Conservation (phyloP, 139 green algal species). For the Auxenochlorella pyrenoidosa region DNA sequence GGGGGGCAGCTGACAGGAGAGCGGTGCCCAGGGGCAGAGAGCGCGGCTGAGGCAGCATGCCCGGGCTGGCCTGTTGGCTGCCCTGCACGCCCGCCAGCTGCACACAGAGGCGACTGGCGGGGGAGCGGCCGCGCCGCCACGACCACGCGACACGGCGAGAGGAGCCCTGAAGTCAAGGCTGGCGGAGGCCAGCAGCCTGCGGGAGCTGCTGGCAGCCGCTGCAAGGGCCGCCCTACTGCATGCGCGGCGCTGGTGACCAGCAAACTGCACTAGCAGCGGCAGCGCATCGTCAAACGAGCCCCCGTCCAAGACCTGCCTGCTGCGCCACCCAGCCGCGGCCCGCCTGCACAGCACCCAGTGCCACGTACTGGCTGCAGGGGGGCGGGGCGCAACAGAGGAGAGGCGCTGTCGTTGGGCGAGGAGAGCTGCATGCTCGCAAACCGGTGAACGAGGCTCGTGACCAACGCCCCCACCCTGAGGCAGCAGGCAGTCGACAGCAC, state of each 20-base stretch:
- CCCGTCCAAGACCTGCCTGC: constrained; percentile 23
- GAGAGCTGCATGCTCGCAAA: not conserved
- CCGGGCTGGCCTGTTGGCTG: constrained; percentile 67
- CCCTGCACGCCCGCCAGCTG: constrained; percentile 46
- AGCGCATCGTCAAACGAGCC: not conserved
- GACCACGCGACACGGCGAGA: not conserved
- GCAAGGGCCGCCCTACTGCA: no score
- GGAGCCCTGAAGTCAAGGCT: not conserved
- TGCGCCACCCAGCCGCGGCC: constrained; percentile 68
- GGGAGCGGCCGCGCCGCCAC: no score
- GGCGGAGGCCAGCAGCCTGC: not conserved
- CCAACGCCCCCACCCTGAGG: no score
- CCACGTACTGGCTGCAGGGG: constrained; percentile 75
- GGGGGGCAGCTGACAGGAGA: no score
- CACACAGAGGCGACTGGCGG: not conserved
- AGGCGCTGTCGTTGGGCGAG: no score
- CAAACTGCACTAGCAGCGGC: not conserved
- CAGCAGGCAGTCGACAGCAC: not conserved
- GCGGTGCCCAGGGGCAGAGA: no score
- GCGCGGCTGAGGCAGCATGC: constrained; percentile 79
- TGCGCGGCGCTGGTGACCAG: no score
- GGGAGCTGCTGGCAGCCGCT: no score
- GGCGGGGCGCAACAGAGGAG: not conserved
- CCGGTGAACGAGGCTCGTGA: no score
- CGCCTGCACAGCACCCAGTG: constrained; percentile 66